A percentile compares a stretch with the other conserved stretches of the same genome.
These are phyloP conservation scores for Antitrichia curtipendula DNA, from an alignment of 225 moss, liverwort and hornwort species.

Conservation along the genomic window DNA sequence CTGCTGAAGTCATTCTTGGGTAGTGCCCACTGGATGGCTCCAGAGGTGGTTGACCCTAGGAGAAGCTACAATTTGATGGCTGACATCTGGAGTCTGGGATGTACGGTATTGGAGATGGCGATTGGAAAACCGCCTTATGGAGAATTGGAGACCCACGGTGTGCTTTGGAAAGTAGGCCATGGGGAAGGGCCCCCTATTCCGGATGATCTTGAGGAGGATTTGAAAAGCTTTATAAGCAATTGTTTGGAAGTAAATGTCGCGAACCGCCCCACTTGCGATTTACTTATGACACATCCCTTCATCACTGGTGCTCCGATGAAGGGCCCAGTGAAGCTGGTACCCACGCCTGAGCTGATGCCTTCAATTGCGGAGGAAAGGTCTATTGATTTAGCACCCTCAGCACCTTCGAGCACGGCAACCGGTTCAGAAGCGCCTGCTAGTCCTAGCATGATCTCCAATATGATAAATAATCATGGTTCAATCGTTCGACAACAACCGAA, in stretches of 20 bases:
- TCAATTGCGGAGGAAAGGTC: constrained; percentile 48
- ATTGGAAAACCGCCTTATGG: constrained; percentile 79
- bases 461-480: constrained; percentile 1
- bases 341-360: constrained; percentile 18
- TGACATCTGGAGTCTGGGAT: constrained; percentile 98
- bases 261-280: constrained; percentile 58
- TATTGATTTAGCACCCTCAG: constrained; percentile 9
- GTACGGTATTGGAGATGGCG: constrained; percentile 96
- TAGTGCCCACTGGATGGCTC: constrained; percentile 99
- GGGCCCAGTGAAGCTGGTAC: constrained; percentile 26
- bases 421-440: neutral
- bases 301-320: constrained; percentile 26
- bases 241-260: constrained; percentile 67
- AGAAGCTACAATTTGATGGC: constrained; percentile 74
- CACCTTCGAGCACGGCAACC: neutral
- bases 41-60: constrained; percentile 80
- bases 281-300: constrained; percentile 67
- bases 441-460: neutral
- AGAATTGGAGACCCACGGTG: constrained; percentile 55
- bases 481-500: constrained; percentile 14
- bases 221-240: constrained; percentile 54
- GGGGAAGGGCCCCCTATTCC: constrained; percentile 80
- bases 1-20: constrained; percentile 63
- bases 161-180: constrained; percentile 74
- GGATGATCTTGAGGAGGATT: constrained; percentile 40